These are phyloP conservation scores for Fusarium ambrosium DNA, from an alignment of 2,329 filamentous ascomycete species.

Conservation along the genomic window DNA sequence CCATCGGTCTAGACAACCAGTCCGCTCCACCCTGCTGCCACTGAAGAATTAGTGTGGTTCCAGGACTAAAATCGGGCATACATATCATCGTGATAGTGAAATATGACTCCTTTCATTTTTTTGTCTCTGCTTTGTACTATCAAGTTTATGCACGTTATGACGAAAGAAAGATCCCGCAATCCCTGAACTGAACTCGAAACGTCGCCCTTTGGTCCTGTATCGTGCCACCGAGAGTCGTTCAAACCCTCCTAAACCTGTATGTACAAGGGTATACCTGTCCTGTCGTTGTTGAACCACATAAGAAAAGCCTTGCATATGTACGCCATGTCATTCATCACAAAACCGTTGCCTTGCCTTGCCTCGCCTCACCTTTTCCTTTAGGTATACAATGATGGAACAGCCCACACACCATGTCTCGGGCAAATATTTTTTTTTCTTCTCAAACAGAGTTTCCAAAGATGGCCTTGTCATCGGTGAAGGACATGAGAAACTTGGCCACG, in stretches of 20 bases:
- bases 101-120: conserved; percentile 10
- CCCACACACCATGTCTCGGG: conserved; percentile 41
- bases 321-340: conserved; percentile 35
- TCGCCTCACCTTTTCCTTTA: neutral
- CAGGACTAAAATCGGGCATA: conserved; percentile 76
- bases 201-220: neutral
- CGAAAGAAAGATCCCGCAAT: neutral
- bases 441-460: conserved; percentile 56
- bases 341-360: conserved; percentile 23
- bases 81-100: conserved; percentile 15
- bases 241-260: conserved; percentile 11
- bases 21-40: conserved; percentile 76
- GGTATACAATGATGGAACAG: conserved; percentile 1
- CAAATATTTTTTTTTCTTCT: conserved; percentile 12
- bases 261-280: conserved; percentile 29
- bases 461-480: conserved; percentile 64
- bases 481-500: conserved; percentile 67
- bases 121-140: conserved; percentile 2
- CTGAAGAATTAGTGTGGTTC: conserved; percentile 65
- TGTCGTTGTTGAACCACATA: conserved; percentile 25
- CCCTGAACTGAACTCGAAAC: neutral
- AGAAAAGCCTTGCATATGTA: conserved; percentile 23
- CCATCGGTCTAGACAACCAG: conserved; percentile 75
- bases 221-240: conserved; percentile 10
- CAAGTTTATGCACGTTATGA: conserved; percentile 12